These are phyloP conservation scores for Sambucus nigra DNA, from an alignment of 129 eudicot species.

Conservation along the genomic window DNA sequence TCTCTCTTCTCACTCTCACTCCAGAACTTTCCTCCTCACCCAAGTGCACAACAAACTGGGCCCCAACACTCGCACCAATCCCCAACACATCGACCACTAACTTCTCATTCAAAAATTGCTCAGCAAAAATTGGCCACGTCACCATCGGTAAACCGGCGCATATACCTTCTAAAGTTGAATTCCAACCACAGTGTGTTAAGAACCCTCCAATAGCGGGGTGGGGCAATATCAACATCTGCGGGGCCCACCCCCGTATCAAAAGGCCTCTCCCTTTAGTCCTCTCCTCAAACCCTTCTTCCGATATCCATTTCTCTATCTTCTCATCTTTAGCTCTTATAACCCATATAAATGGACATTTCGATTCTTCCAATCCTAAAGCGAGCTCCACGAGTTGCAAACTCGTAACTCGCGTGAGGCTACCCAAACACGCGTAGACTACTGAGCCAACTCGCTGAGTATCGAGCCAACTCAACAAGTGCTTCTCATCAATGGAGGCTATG, in stretches of 20 bases:
- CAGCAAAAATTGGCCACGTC: constrained; percentile 55
- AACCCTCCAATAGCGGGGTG: constrained; percentile 56
- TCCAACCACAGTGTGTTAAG: constrained; percentile 70
- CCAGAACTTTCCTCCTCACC: constrained; percentile 29
- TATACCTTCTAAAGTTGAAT: constrained; percentile 52
- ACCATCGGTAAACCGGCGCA: constrained; percentile 49
- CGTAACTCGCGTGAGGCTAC: constrained; percentile 25
- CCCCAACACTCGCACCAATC: constrained; percentile 43
- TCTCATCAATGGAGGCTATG: constrained; percentile 16
- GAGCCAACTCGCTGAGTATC: constrained; percentile 18
- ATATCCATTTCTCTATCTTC: constrained; percentile 31
- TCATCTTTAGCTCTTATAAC: constrained; percentile 20
- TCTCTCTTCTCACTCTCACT: constrained; percentile 24
- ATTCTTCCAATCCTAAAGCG: constrained; percentile 32
- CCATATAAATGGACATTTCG: constrained; percentile 31
- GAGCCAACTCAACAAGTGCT: constrained; percentile 32
- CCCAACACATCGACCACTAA: constrained; percentile 34
- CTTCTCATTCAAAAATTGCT: constrained; percentile 48
- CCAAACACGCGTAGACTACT: constrained; percentile 36
- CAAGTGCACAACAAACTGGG: constrained; percentile 16
- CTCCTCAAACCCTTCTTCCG: constrained; percentile 32
- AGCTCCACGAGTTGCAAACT: constrained; percentile 34
- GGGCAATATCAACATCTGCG: constrained; percentile 46
- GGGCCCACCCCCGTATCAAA: constrained; percentile 62
- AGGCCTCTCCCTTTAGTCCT: constrained; percentile 41